Conservation (phyloP, 805 yeast genomes). For the Maudiozyma barnettii region DNA sequence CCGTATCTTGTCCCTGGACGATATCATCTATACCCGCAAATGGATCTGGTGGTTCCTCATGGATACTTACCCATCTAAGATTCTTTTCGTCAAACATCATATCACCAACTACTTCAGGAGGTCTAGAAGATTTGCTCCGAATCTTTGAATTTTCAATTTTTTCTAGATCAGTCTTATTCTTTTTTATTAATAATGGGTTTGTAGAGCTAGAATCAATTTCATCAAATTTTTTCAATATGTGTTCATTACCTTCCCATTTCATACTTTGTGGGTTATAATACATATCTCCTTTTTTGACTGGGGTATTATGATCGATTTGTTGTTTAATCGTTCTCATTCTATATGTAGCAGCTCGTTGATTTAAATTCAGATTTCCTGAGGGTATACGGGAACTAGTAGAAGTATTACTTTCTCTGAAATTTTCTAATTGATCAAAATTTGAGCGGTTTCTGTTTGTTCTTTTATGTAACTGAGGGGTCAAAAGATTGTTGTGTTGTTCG, state of each 20-base stretch:
- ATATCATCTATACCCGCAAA: constrained; percentile 23
- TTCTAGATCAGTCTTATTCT: neutral
- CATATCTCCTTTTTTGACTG: constrained; percentile 25
- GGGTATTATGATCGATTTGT: constrained; percentile 28
- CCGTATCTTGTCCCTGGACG: neutral
- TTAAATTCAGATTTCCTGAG: neutral
- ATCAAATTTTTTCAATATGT: constrained; percentile 19
- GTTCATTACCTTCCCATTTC: constrained; percentile 27
- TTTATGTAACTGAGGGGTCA: constrained; percentile 23
- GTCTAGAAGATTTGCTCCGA: constrained; percentile 6
- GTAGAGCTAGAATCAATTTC: constrained; percentile 15
- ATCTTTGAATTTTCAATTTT: constrained; percentile 5
- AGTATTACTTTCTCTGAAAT: constrained; percentile 12
- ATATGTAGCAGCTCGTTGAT: constrained; percentile 6
- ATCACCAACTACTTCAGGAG: constrained; percentile 22
- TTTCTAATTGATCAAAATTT: constrained; percentile 11
- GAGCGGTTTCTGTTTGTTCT: constrained; percentile 17
- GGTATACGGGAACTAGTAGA: neutral
- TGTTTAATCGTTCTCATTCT: constrained; percentile 27
- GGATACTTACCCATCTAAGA: constrained; percentile 26
- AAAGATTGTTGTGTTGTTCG: constrained; percentile 17
- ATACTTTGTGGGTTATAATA: constrained; percentile 23
- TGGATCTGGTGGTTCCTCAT: constrained; percentile 24
- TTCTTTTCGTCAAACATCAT: constrained; percentile 29
- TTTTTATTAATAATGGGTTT: constrained; percentile 19